Evolutionary conservation across 768 basidiomycete species (phyloP).

Genomic region (Hygrophorus russula): DNA sequence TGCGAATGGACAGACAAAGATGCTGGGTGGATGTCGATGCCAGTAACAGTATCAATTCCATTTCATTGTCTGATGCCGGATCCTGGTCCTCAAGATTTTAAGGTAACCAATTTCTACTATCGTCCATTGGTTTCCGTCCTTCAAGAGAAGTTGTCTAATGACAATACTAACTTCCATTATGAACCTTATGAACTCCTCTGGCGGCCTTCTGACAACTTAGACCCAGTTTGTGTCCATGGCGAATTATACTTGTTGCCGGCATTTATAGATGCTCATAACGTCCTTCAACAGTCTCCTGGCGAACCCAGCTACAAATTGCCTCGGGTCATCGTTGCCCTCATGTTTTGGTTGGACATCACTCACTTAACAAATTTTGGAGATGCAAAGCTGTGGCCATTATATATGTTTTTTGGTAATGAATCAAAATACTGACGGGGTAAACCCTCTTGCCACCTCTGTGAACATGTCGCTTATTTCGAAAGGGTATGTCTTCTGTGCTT

Average conservation of each 20-base stretch:
- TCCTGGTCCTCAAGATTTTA: conserved; percentile 2
- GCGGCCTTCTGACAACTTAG: not conserved
- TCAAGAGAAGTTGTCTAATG: conserved; percentile 5
- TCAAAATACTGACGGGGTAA: conserved; percentile 27
- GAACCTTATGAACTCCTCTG: conserved; percentile 6
- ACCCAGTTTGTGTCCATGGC: not conserved
- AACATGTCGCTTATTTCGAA: conserved; percentile 30
- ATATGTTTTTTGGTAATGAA: conserved; percentile 26
- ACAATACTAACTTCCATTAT: conserved; percentile 4
- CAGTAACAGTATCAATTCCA: conserved; percentile 5
- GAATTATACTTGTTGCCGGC: conserved; percentile 11
- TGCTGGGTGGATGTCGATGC: conserved; percentile 9
- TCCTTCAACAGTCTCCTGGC: conserved; percentile 8
- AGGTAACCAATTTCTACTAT: conserved; percentile 6
- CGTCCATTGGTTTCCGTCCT: conserved; percentile 10
- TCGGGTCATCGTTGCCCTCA: conserved; percentile 14
- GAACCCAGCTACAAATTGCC: conserved; percentile 11
- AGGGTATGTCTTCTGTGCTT: conserved; percentile 14
- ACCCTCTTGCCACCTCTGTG: conserved; percentile 14
- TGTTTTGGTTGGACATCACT: conserved; percentile 22
- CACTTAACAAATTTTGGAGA: conserved; percentile 23
- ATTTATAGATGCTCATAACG: conserved; percentile 9
- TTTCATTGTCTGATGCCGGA: not conserved
- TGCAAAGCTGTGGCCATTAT: conserved; percentile 29
- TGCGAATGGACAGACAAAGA: conserved; percentile 7